Base-by-base conservation (phyloP, 192 early-diverging fungal species). In the Rhizoclosmatium globosum region DNA sequence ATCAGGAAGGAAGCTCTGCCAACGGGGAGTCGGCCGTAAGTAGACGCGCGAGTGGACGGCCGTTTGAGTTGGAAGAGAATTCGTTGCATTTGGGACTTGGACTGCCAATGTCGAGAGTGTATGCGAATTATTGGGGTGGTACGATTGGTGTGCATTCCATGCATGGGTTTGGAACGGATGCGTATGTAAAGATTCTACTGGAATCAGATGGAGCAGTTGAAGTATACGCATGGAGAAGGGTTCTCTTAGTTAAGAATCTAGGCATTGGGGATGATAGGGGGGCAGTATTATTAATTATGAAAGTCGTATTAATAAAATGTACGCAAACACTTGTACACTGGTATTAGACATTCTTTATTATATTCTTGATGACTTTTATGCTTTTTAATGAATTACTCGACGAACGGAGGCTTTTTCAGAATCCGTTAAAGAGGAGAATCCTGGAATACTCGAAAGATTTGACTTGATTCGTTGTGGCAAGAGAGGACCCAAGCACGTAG, bases 41-140 rank as follows among this genome's bases (percentile, higher is more conserved):
- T 11, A n/a, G n/a, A n/a, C n/a, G n/a, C 31, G 19, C 48, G 11
- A 43, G 70, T 74, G 23, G 57, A 45, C 23, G 60, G 39, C 60
- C 60, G 9, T 74, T 74, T 62, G 73, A 74, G 59, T n/a, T 74
- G 73, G 73, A 74, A 64, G 73, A 74, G 62, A 74, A 62, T 42
- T 41, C 58, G 48, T 72, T 79, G 71, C 64, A 85, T 53, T 80
- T 96, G 64, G 97, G 97, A n/a, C 91, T 97, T 67, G 97, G 97
- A 0, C 81, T 97, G 82, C 93, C 95, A 0, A 93, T 99, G 93
- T 93, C 92, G 61, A 86, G 92, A 62, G 93, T 97, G 38, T 99
- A 97, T 85, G 93, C 94, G 2, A 93, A 96, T 81, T 99, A 98
- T 79, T 99, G 96, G 97, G 95, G 95, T 23, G 97, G 97, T 4